Evolutionary conservation across 306 rosid genomes (phyloP), one percentile per base, ranked within the genome.

Genomic region (Cotoneaster glaucophyllus): DNA sequence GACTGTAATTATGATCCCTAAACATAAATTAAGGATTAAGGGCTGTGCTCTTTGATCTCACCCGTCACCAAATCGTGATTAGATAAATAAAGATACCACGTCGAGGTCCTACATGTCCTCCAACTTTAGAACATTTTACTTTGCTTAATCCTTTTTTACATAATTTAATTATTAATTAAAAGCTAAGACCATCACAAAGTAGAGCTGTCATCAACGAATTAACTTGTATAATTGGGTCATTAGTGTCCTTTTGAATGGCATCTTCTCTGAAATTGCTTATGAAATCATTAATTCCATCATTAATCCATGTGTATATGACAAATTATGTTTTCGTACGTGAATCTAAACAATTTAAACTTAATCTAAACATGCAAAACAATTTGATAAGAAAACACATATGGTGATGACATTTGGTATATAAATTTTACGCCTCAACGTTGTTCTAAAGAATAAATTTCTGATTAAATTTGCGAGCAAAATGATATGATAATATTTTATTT

Each of bases 201-300:
- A 61, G 80, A 81, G 84, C 82, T 86, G 85, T 77, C 78, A 81
- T 83, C 87, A 84, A 86, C 77, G 77, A 73, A 37, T 7, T 37
- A 37, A 37, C 41, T 37, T 37, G 41, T 37, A 7, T 37, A 37
- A 37, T 37, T 37, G 41, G 41, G 41, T 74, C 43, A n/a, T 18
- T 37, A 75, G n/a, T 65, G 64, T 52, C 71, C 24, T 22, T 7
- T 57, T 44, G 26, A 52, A 22, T 6, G 52, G 61, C 25, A 71
- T 68, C 28, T 68, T 59, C 52, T 29, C 3, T 43, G 8, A 21
- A 69, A 26, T 69, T 48, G 50, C 53, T 10, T 29, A 6, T 19
- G 56, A 6, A 59, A n/a, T 28, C 37, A 17, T 12, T 34, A 34
- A 34, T 34, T 62, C 59, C 24, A 54, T 54, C 24, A 17, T 0